Conservation (phyloP, 2,329 filamentous ascomycete genomes). For the Pyrenophora teres region DNA sequence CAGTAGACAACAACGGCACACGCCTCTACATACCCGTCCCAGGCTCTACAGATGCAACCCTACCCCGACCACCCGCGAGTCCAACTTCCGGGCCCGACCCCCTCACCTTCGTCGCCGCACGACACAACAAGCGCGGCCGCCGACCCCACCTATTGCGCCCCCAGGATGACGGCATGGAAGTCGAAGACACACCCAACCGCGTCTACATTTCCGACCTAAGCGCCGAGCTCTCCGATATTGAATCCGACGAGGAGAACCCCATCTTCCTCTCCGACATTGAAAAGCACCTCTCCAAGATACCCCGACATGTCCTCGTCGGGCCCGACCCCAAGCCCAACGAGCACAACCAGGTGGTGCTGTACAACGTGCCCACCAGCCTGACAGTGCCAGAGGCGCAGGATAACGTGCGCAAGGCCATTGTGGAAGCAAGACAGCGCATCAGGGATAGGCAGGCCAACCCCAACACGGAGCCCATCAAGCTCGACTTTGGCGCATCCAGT, state of each 20-base stretch:
- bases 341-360: slow-evolving; percentile 75
- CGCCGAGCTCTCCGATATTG: slow-evolving; percentile 76
- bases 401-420: slow-evolving; percentile 78
- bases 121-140: slow-evolving; percentile 12
- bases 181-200: slow-evolving; percentile 85
- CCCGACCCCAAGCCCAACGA: slow-evolving; percentile 50
- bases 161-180: slow-evolving; percentile 70
- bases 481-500: not conserved
- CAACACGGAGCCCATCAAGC: slow-evolving; percentile 37
- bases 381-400: slow-evolving; percentile 73
- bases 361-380: slow-evolving; percentile 76
- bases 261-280: slow-evolving; percentile 86
- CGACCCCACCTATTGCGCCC: slow-evolving; percentile 26
- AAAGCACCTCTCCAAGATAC: slow-evolving; percentile 74
- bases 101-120: slow-evolving; percentile 15
- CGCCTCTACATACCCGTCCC: slow-evolving; percentile 69
- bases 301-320: slow-evolving; percentile 66
- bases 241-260: slow-evolving; percentile 66
- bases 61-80: slow-evolving; percentile 21
- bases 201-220: slow-evolving; percentile 92
- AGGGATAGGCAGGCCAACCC: slow-evolving; percentile 61
- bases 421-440: slow-evolving; percentile 74
- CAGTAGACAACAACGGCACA: slow-evolving; percentile 65
- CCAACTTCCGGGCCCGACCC: slow-evolving; percentile 14
- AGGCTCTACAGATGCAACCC: slow-evolving; percentile 33